These are phyloP conservation scores for Bruguiera hainesii DNA, from an alignment of 441 rosid genomes.

Conservation along the genomic window DNA sequence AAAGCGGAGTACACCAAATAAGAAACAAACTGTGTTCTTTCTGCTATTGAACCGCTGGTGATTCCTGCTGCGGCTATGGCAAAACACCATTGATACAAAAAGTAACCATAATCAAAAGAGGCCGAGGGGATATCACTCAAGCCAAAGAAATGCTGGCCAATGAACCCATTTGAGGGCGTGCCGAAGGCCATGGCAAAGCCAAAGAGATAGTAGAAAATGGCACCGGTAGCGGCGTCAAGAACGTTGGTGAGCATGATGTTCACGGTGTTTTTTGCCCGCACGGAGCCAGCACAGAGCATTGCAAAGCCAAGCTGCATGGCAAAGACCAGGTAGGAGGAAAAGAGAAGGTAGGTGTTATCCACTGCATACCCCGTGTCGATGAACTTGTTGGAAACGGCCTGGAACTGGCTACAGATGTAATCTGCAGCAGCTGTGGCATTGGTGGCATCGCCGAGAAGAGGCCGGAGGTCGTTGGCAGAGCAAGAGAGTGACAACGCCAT, in stretches of 20 bases:
- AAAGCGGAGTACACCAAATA: constrained; percentile 47
- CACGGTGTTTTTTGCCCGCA: constrained; percentile 45
- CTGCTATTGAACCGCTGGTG: constrained; percentile 51
- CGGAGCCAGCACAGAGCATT: constrained; percentile 53
- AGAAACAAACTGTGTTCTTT: constrained; percentile 41
- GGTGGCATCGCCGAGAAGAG: constrained; percentile 18
- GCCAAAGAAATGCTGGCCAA: constrained; percentile 44
- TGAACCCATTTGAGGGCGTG: constrained; percentile 44
- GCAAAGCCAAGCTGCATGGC: constrained; percentile 50
- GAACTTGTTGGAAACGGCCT: constrained; percentile 28
- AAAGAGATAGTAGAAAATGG: constrained; percentile 40
- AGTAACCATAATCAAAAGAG: constrained; percentile 32
- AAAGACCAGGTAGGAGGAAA: constrained; percentile 47
- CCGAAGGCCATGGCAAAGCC: constrained; percentile 50
- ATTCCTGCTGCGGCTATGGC: constrained; percentile 49
- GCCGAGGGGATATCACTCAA: constrained; percentile 26
- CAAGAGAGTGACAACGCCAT: constrained; percentile 24
- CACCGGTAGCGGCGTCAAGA: constrained; percentile 49
- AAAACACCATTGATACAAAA: constrained; percentile 48
- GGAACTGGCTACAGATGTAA: constrained; percentile 34
- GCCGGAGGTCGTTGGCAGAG: constrained; percentile 28
- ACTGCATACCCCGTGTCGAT: constrained; percentile 35
- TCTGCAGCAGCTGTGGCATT: constrained; percentile 31
- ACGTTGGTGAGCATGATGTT: constrained; percentile 24
- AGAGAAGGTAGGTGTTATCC: constrained; percentile 41